Evolutionary conservation across 2,329 filamentous ascomycete species (phyloP), one percentile per base, ranked within the genome.

Genomic region (Talaromyces sp.): DNA sequence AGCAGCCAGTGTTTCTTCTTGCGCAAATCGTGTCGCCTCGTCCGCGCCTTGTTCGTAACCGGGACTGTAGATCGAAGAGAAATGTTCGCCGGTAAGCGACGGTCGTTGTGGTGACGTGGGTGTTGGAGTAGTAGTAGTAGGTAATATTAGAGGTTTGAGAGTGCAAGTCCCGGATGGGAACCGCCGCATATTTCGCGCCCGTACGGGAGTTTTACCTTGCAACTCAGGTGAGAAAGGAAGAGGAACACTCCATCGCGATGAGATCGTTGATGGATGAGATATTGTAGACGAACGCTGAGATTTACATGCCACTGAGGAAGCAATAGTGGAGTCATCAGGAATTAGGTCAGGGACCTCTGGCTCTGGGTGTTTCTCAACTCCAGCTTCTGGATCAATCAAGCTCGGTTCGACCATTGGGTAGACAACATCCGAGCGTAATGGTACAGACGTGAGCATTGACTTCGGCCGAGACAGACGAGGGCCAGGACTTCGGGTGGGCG

Each of bases 81-180:
- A 25, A 7, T n/a, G 19, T 7, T 63, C 64, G n/a, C 41, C 39
- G 1, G 43, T 25, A 57, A 45, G 54, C 1, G 43, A 47, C 19
- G 50, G 37, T 22, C 61, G 62, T 17, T 50, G 66, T 52, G 62
- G 58, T 41, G 60, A 62, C 22, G 64, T 37, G 10, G 61, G 62
- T 4, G 61, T 54, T 6, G 64, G 60, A n/a, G 64, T 65, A 17
- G 61, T 37, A 41, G 67, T 66, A 9, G 70, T 67, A 0, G 73
- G 72, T 27, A 78, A 68, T 33, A 78, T 70, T 5, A 78, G 67
- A 25, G 76, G 75, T 50, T 77, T 78, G 54, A 78, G 65, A 19
- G 74, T 70, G 39, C 70, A 74, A 7, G 74, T 75, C 2, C 76
- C 75, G 11, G 75, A 73, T 19, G 75, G 72, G 59, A 77, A 78